These are phyloP conservation scores for Cyberlindnera bimundalis DNA, from an alignment of 805 yeast genomes.

Conservation along the genomic window DNA sequence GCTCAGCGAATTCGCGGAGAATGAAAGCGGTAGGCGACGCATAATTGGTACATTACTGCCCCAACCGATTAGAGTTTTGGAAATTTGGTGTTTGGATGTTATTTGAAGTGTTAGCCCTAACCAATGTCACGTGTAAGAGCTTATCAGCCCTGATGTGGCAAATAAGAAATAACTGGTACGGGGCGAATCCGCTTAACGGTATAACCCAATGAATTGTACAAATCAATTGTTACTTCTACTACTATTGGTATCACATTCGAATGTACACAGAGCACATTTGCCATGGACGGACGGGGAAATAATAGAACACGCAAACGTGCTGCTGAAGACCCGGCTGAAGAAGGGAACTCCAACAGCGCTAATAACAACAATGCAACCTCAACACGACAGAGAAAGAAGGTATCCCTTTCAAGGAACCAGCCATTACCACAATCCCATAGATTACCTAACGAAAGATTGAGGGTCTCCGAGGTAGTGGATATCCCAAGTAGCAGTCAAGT, in stretches of 20 bases:
- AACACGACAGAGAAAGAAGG: neutral
- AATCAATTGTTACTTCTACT: too few relatives aligned
- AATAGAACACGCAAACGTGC: too few relatives aligned
- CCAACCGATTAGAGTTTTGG: neutral
- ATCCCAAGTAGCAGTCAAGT: neutral
- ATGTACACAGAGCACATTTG: too few relatives aligned
- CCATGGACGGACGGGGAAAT: too few relatives aligned
- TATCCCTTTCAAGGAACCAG: neutral
- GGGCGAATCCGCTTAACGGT: too few relatives aligned
- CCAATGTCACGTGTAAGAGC: slow-evolving; percentile 6
- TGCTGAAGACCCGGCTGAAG: too few relatives aligned
- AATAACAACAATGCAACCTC: too few relatives aligned
- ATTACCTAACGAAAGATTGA: neutral
- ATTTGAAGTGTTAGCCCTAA: slow-evolving; percentile 3
- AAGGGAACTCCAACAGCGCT: too few relatives aligned
- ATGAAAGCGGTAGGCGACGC: slow-evolving; percentile 1
- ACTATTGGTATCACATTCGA: too few relatives aligned
- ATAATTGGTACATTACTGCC: neutral
- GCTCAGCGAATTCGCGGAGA: slow-evolving; percentile 6
- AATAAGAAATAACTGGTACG: too few relatives aligned
- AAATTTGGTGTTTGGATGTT: slow-evolving; percentile 6
- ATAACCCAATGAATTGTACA: too few relatives aligned
- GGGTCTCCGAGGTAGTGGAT: neutral
- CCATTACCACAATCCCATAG: neutral
- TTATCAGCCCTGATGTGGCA: neutral